Percentiles rank a stretch among this genome's conserved stretches.
These are phyloP conservation scores for Kazachstania sp. DNA, from an alignment of 1,139 yeast genomes.

Conservation along the genomic window DNA sequence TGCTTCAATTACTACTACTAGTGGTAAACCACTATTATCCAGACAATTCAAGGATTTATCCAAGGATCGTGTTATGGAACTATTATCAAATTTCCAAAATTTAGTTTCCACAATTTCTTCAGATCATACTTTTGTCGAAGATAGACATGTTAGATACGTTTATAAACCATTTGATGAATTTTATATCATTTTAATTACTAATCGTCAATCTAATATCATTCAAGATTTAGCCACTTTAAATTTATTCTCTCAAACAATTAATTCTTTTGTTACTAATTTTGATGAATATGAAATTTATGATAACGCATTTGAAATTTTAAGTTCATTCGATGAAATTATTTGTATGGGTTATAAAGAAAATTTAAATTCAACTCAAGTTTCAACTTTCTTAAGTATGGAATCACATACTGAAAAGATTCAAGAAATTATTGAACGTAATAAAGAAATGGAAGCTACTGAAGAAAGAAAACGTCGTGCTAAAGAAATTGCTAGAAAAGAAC, in stretches of 20 bases:
- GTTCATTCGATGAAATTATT: slow-evolving; percentile 91
- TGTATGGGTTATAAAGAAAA: slow-evolving; percentile 87
- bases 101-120: slow-evolving; percentile 61
- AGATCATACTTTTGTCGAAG: slow-evolving; percentile 93
- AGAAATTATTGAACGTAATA: slow-evolving; percentile 93
- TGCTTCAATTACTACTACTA: slow-evolving; percentile 90
- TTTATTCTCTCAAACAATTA: slow-evolving; percentile 72
- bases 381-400: slow-evolving; percentile 92
- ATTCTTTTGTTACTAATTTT: slow-evolving; percentile 59
- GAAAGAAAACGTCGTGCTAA: slow-evolving; percentile 94
- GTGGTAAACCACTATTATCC: slow-evolving; percentile 88
- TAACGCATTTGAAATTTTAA: slow-evolving; percentile 78
- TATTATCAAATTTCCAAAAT: slow-evolving; percentile 79
- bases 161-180: slow-evolving; percentile 95
- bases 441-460: slow-evolving; percentile 94
- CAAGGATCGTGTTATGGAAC: slow-evolving; percentile 77
- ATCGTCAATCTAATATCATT: slow-evolving; percentile 82
- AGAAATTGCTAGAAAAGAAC: slow-evolving; percentile 85
- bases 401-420: slow-evolving; percentile 97
- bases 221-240: slow-evolving; percentile 93
- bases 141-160: slow-evolving; percentile 84
- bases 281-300: slow-evolving; percentile 82
- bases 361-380: slow-evolving; percentile 71
- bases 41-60: slow-evolving; percentile 86
- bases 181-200: slow-evolving; percentile 85